phyloP scores from a whole-genome alignment of 352 stramenopile genomes.

The Phytopythium aichiense region DNA sequence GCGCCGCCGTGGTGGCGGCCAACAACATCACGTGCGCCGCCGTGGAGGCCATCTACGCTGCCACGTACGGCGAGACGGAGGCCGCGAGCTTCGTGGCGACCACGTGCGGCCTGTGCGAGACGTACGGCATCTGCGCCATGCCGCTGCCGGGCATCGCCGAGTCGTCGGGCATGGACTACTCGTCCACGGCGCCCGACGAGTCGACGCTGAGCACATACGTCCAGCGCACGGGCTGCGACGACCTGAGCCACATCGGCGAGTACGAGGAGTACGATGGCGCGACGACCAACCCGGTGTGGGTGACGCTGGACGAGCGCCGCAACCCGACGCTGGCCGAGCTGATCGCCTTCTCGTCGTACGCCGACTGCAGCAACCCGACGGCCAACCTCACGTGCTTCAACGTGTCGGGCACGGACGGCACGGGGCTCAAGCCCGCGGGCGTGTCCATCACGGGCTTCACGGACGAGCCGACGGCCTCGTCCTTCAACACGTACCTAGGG shows the following conservation, averaged over 20 bases:
- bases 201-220: slow-evolving; percentile 36
- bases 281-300: slow-evolving; percentile 40
- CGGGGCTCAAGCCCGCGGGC: slow-evolving; percentile 30
- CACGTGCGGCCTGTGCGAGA: slow-evolving; percentile 45
- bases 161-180: slow-evolving; percentile 58
- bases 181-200: slow-evolving; percentile 22
- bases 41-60: slow-evolving; percentile 38
- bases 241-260: slow-evolving; percentile 46
- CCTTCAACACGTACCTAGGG: slow-evolving; percentile 39
- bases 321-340: slow-evolving; percentile 64
- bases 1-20: slow-evolving; percentile 28
- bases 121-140: slow-evolving; percentile 49
- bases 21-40: slow-evolving; percentile 41
- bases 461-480: slow-evolving; percentile 22
- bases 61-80: slow-evolving; percentile 30
- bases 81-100: slow-evolving; percentile 26
- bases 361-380: slow-evolving; percentile 41
- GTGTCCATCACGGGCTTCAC: slow-evolving; percentile 47
- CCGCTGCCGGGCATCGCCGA: slow-evolving; percentile 55
- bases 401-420: slow-evolving; percentile 45
- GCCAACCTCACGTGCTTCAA: slow-evolving; percentile 55
- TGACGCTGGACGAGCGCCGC: slow-evolving; percentile 38
- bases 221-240: slow-evolving; percentile 68
- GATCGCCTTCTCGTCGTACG: slow-evolving; percentile 45
- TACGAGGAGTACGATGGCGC: slow-evolving; percentile 67